Percentiles rank a stretch among this genome's conserved stretches.
These are phyloP conservation scores for Bipolaris cookei DNA, from an alignment of 2,329 filamentous ascomycete species.

Conservation along the genomic window DNA sequence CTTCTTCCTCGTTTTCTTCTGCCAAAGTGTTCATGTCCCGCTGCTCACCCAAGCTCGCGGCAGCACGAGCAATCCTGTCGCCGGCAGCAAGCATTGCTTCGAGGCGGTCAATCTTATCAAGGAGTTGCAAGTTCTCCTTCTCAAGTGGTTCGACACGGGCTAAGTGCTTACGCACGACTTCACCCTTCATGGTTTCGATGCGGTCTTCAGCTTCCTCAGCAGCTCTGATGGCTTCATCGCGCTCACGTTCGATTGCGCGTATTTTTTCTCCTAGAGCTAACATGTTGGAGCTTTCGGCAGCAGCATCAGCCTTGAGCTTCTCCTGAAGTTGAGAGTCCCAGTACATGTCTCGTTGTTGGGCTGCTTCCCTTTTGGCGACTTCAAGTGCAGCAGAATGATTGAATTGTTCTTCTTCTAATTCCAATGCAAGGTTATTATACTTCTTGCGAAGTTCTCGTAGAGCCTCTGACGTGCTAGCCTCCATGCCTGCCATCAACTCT, in stretches of 20 bases:
- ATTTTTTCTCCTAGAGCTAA: constrained; percentile 22
- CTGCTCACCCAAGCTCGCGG: constrained; percentile 44
- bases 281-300: constrained; percentile 18
- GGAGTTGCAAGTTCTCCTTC: constrained; percentile 39
- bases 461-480: constrained; percentile 41
- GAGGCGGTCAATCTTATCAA: constrained; percentile 44
- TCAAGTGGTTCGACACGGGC: constrained; percentile 45
- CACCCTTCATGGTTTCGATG: constrained; percentile 46
- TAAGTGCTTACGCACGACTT: constrained; percentile 46
- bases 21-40: constrained; percentile 40
- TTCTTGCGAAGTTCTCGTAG: constrained; percentile 45
- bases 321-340: constrained; percentile 27
- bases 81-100: constrained; percentile 45
- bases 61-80: constrained; percentile 46
- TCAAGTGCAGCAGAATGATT: constrained; percentile 33
- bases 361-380: constrained; percentile 22
- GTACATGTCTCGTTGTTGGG: constrained; percentile 23
- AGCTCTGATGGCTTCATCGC: constrained; percentile 28
- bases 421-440: constrained; percentile 34
- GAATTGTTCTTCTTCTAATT: constrained; percentile 28
- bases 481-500: constrained; percentile 45
- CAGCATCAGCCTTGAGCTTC: constrained; percentile 21
- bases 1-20: constrained; percentile 39
- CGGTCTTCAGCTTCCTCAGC: constrained; percentile 39
- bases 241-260: constrained; percentile 25